Conservation (phyloP, 345 rosid genomes). For the Reutealis trisperma region DNA sequence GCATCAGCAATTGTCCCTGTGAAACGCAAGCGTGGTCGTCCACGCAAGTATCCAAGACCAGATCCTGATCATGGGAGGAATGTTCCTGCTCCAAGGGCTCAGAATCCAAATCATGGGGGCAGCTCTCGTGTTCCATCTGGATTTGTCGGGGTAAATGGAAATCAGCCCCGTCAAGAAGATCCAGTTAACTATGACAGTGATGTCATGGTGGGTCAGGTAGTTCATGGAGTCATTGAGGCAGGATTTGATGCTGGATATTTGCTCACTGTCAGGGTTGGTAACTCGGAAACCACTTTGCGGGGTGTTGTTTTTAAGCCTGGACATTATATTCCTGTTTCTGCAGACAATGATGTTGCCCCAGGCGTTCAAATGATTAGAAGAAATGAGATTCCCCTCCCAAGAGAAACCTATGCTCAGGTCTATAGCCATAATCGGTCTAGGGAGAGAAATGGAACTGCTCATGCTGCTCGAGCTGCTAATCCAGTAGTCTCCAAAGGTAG, state of each 20-base stretch:
- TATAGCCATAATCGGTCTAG: constrained; percentile 27
- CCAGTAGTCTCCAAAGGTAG: constrained; percentile 25
- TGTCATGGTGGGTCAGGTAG: constrained; percentile 63
- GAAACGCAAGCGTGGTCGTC: constrained; percentile 89
- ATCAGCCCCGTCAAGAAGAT: constrained; percentile 35
- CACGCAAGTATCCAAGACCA: constrained; percentile 59
- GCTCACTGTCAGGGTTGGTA: constrained; percentile 66
- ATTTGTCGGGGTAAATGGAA: constrained; percentile 33
- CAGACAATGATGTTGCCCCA: constrained; percentile 76
- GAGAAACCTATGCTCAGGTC: constrained; percentile 35
- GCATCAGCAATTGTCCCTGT: constrained; percentile 44
- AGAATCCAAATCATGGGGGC: constrained; percentile 30
- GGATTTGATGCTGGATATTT: constrained; percentile 78
- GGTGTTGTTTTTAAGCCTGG: constrained; percentile 90
- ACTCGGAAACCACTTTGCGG: constrained; percentile 54
- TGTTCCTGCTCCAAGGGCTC: constrained; percentile 25
- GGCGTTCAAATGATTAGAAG: constrained; percentile 66
- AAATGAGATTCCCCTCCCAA: constrained; percentile 53
- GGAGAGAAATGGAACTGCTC: constrained; percentile 27
- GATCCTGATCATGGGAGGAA: constrained; percentile 22
- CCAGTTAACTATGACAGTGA: constrained; percentile 33
- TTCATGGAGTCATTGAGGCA: constrained; percentile 73
- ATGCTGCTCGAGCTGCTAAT: constrained; percentile 24
- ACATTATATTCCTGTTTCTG: constrained; percentile 53
- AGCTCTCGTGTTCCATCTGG: constrained; percentile 41